These are phyloP conservation scores for Atalantia buxifolia DNA, from an alignment of 345 rosid genomes.

Conservation along the genomic window DNA sequence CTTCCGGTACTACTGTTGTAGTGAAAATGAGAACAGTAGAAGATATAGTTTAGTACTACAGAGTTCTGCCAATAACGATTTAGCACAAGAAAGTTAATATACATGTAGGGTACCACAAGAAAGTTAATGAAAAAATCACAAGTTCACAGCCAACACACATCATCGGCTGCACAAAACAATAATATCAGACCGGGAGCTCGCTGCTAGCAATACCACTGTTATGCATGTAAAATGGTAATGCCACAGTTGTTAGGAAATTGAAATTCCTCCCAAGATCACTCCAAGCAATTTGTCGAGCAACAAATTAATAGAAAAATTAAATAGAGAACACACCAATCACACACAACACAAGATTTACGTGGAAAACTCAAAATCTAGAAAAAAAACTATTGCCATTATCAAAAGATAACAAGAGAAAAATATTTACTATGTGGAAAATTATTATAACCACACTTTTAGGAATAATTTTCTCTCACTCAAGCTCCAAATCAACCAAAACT, in stretches of 20 bases:
- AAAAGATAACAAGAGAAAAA: too few species aligned
- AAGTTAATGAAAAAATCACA: neutral
- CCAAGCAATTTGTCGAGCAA: too few species aligned
- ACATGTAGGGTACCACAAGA: neutral
- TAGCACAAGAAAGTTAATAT: neutral
- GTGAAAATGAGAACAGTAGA: neutral
- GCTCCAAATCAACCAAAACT: too few species aligned
- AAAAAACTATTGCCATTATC: fast-evolving
- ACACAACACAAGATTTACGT: too few species aligned
- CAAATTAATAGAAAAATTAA: too few species aligned
- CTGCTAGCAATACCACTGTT: neutral
- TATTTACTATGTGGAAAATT: too few species aligned
- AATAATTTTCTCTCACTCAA: too few species aligned
- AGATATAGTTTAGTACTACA: neutral
- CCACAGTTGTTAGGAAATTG: too few species aligned
- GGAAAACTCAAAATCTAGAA: too few species aligned
- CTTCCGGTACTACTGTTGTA: neutral
- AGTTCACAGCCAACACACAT: neutral
- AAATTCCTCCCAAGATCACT: too few species aligned
- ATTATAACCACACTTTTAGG: too few species aligned
- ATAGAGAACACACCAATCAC: too few species aligned
- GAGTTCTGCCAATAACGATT: neutral
- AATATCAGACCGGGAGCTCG: neutral
- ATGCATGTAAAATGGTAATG: neutral
- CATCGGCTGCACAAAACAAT: neutral